Evolutionary conservation across 2,329 filamentous ascomycete genomes (phyloP), one percentile per base, ranked within the genome.

Genomic region (Cryoendolithus antarcticus): DNA sequence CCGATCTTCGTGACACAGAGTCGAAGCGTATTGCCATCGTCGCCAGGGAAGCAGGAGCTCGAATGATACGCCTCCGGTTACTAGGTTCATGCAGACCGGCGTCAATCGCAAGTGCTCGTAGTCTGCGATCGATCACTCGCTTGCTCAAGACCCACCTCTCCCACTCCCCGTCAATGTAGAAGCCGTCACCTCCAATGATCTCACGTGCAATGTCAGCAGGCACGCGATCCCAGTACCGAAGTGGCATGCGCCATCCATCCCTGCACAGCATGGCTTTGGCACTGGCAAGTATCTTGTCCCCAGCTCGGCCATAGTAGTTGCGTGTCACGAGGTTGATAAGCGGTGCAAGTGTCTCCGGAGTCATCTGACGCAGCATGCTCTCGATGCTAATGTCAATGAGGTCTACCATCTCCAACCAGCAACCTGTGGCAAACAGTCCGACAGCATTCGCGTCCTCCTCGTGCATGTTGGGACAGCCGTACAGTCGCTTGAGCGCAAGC

Each of bases 211-310:
- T 65, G 44, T 75, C 72, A 4, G 69, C 70, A 4, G 71, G 70
- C 39, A 75, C 72, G 11, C 66, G 67, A 45, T 75, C 71, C 72
- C 72, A 76, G 43, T 66, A 65, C 44, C 59, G 61, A 9, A 68
- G 46, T 5, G 67, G 62, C 71, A 75, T 75, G 44, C 68, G 64
- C 68, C 69, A 73, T 4, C 71, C 71, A 50, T 72, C 70, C 40
- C 70, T 60, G 48, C 70, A 73, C 6, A 75, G 58, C 70, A 74
- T 74, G 4, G 71, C 67, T 48, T 74, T 74, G n/a, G 70, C 69
- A 15, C 68, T 71, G 19, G 69, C 67, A 4, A 75, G 56, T 5
- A 74, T 69, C 28, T 70, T 66, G 44, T 72, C 70, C 4, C 71
- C 71, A 19, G 70, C 61, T 38, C 66, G 62, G 28, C 71, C 71